Conservation (phyloP, 225 moss, liverwort and hornwort species). For the Pseudisothecium myosuroides region DNA sequence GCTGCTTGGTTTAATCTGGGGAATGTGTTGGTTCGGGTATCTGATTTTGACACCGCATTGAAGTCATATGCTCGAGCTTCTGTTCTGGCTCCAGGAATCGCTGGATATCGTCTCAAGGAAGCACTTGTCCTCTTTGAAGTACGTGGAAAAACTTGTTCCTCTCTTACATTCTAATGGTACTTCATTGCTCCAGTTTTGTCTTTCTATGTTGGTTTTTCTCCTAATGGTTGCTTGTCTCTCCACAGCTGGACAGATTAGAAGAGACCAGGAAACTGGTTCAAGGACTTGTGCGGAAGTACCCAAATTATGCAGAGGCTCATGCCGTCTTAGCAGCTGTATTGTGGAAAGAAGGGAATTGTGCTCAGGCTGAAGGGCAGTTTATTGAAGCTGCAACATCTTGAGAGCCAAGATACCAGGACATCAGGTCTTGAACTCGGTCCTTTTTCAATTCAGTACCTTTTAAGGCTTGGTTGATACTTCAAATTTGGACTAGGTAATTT, state of each 20-base stretch:
- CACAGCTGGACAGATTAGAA: constrained; percentile 65
- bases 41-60: constrained; percentile 62
- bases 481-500: background rate
- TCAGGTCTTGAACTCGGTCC: constrained; percentile 34
- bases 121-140: constrained; percentile 88
- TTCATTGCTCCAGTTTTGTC: background rate
- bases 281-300: constrained; percentile 92
- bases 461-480: background rate
- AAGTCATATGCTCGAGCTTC: constrained; percentile 79
- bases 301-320: constrained; percentile 86
- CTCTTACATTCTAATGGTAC: background rate
- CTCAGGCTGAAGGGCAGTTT: constrained; percentile 79
- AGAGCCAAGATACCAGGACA: constrained; percentile 62
- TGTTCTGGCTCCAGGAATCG: constrained; percentile 79
- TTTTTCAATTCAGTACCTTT: background rate
- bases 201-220: background rate
- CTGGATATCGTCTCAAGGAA: constrained; percentile 89
- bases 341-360: constrained; percentile 76
- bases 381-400: constrained; percentile 58
- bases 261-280: constrained; percentile 76
- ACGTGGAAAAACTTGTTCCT: background rate
- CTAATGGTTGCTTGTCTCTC: background rate
- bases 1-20: constrained; percentile 98
- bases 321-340: constrained; percentile 88
- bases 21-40: constrained; percentile 78